These are phyloP conservation scores for Pythium apleroticum DNA, from an alignment of 352 stramenopile genomes.

Conservation along the genomic window DNA sequence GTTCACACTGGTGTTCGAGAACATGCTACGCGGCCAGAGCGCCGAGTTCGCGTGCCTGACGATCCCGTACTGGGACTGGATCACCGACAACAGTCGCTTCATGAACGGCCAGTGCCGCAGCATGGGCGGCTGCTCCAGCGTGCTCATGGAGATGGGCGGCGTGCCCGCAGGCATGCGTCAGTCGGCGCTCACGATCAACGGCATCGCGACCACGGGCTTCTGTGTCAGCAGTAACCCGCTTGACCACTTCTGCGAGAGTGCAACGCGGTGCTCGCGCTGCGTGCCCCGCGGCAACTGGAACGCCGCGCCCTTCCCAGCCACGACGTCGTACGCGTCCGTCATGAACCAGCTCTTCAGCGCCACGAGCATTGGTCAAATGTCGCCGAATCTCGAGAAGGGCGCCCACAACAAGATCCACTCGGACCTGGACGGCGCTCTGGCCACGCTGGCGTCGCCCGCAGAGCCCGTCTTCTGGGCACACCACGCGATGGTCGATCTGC, in stretches of 20 bases:
- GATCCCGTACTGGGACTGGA: constrained; percentile 80
- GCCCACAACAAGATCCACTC: constrained; percentile 63
- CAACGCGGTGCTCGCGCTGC: constrained; percentile 39
- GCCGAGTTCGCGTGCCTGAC: constrained; percentile 63
- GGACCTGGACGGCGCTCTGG: constrained; percentile 47
- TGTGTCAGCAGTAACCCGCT: constrained; percentile 39
- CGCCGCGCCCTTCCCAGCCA: constrained; percentile 25
- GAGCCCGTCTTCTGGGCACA: constrained; percentile 74
- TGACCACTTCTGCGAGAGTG: constrained; percentile 57
- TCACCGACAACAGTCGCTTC: constrained; percentile 45
- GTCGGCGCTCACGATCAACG: constrained; percentile 36
- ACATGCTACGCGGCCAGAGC: constrained; percentile 72
- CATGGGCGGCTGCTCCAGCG: constrained; percentile 44
- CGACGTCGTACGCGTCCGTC: constrained; percentile 44
- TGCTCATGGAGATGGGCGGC: constrained; percentile 47
- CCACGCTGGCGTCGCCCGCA: constrained; percentile 42
- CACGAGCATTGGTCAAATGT: constrained; percentile 57
- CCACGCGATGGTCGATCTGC: constrained; percentile 60
- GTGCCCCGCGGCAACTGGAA: constrained; percentile 53
- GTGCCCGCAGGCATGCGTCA: constrained; percentile 4
- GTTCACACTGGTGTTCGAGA: constrained; percentile 74
- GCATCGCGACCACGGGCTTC: constrained; percentile 30
- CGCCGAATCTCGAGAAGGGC: constrained; percentile 39
- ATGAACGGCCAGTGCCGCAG: constrained; percentile 39
- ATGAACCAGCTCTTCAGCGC: constrained; percentile 52